phyloP scores from a whole-genome alignment of 352 stramenopile genomes.

The Globisporangium nunn region DNA sequence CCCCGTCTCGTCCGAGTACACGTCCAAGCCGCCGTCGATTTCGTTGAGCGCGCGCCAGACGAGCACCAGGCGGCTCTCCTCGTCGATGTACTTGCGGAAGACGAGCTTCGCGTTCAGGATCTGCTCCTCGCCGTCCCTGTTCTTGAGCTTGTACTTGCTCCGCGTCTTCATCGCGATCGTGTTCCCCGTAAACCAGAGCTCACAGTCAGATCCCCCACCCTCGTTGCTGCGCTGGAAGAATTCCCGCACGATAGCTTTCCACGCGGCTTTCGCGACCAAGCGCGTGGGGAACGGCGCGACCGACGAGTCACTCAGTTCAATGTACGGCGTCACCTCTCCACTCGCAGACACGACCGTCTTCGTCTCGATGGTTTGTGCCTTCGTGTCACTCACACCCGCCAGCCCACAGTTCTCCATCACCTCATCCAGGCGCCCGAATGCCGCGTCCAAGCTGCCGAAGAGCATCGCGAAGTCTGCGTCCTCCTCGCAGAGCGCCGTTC shows the following conservation, averaged over 20 bases:
- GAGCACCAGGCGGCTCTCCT: constrained; percentile 10
- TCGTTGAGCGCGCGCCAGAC: constrained; percentile 1
- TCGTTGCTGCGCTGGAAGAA: not conserved
- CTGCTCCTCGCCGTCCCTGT: not conserved
- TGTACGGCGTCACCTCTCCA: not conserved
- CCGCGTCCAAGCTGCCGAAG: constrained; percentile 1
- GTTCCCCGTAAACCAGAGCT: constrained; percentile 5
- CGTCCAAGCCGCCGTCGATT: not conserved
- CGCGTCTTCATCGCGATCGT: constrained; percentile 6
- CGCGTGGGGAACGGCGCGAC: constrained; percentile 5
- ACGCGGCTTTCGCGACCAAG: not conserved
- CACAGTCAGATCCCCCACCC: not conserved
- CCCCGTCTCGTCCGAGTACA: not conserved
- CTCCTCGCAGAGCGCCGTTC: not conserved
- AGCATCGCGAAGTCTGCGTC: constrained; percentile 2
- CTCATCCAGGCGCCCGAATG: not conserved
- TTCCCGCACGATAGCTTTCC: not conserved
- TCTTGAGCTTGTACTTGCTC: constrained; percentile 1
- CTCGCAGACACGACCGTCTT: not conserved
- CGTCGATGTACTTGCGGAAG: constrained; percentile 8
- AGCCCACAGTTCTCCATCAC: constrained; percentile 1
- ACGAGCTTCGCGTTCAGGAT: constrained; percentile 9
- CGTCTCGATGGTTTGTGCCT: not conserved
- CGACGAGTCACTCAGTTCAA: constrained; percentile 2
- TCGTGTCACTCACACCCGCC: not conserved